These are phyloP conservation scores for Ceriops zippeliana DNA, from an alignment of 345 rosid species.

Conservation along the genomic window DNA sequence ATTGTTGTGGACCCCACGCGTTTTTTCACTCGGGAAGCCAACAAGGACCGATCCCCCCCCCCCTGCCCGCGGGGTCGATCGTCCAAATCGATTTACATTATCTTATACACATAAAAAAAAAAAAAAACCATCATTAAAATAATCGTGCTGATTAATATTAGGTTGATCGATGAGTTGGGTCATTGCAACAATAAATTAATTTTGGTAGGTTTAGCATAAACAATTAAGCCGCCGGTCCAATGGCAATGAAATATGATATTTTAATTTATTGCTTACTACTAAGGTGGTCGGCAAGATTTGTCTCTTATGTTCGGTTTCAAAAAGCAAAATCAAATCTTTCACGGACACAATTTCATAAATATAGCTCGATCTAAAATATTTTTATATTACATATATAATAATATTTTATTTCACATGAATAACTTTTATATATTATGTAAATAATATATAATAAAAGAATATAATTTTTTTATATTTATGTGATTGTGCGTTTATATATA, in stretches of 20 bases:
- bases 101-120: not conserved
- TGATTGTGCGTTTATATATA: no score
- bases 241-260: not conserved
- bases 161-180: not conserved
- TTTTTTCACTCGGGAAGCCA: constrained; percentile 24
- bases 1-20: constrained; percentile 20
- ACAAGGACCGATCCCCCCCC: not conserved
- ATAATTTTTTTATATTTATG: no score
- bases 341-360: no score
- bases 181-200: not conserved
- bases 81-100: not conserved
- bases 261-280: not conserved
- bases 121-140: not conserved
- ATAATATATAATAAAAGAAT: no score
- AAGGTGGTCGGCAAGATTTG: constrained; percentile 13
- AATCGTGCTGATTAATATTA: not conserved
- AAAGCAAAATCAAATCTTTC: no score
- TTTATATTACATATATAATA: no score
- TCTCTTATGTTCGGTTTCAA: not conserved
- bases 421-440: no score
- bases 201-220: not conserved
- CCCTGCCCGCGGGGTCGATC: not conserved
- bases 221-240: constrained; percentile 4
- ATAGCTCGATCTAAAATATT: no score
- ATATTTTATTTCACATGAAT: no score